Percentiles rank a stretch among this genome's conserved stretches.
Evolutionary conservation across 768 basidiomycete species (phyloP).

Genomic region (Boletus huronensis): DNA sequence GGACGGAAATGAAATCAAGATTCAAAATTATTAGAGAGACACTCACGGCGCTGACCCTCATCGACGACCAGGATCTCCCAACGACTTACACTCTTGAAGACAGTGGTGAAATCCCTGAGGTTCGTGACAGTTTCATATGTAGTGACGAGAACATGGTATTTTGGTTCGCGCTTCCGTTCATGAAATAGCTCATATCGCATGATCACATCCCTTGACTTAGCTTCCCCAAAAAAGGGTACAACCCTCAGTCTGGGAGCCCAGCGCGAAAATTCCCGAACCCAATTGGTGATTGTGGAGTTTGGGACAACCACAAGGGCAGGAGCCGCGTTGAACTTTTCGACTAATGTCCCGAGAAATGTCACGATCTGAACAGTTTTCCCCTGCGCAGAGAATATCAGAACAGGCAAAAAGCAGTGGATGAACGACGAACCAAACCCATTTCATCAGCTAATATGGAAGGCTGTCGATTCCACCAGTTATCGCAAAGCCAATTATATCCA

Average conservation of each 20-base stretch:
- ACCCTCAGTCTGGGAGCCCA: slow-evolving; percentile 66
- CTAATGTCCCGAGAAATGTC: slow-evolving; percentile 71
- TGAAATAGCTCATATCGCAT: slow-evolving; percentile 80
- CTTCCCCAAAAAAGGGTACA: slow-evolving; percentile 84
- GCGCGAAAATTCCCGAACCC: slow-evolving; percentile 91
- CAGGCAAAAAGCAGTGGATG: neutral
- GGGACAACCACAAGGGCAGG: slow-evolving; percentile 93
- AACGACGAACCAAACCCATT: slow-evolving; percentile 77
- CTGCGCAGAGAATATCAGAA: slow-evolving; percentile 34
- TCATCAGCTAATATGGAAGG: slow-evolving; percentile 93
- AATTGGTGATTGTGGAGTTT: slow-evolving; percentile 93
- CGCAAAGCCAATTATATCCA: slow-evolving; percentile 80
- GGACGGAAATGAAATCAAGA: slow-evolving; percentile 6
- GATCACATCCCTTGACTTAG: slow-evolving; percentile 75
- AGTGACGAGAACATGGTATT: slow-evolving; percentile 87
- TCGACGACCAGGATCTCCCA: slow-evolving; percentile 96
- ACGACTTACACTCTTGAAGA: slow-evolving; percentile 79
- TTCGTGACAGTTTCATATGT: slow-evolving; percentile 86
- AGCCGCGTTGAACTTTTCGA: slow-evolving; percentile 52
- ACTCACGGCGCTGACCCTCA: slow-evolving; percentile 86
- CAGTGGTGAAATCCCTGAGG: slow-evolving; percentile 59
- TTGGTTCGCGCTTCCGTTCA: slow-evolving; percentile 47
- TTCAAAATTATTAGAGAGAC: neutral
- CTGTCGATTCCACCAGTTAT: slow-evolving; percentile 86
- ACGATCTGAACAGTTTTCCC: slow-evolving; percentile 93